Base-by-base conservation (phyloP, 1,139 yeast genomes). In the Taphrina confusa region DNA sequence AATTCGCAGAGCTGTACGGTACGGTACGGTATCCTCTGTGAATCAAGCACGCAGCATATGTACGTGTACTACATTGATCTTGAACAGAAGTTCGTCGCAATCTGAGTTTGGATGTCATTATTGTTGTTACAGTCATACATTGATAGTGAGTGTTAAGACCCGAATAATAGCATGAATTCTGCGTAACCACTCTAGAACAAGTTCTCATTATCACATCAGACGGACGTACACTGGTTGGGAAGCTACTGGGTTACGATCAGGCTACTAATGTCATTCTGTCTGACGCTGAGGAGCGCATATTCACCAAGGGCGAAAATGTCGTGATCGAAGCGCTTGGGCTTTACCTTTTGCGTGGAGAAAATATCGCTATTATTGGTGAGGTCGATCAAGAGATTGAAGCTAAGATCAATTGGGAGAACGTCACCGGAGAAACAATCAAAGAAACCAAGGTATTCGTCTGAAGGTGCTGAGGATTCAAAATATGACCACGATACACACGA, bases 251-350 rank as follows among this genome's bases (percentile, higher is more conserved):
- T 20, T 37, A 45, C 36, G 63, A 61, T 37, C 63, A 61, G 27
- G 54, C 63, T 31, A 61, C 63, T 22, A 61, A 61, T 31, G 39
- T 61, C 34, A 57, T 61, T 28, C 47, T 61, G 33, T 61, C 63
- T 11, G 57, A 57, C 9, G 44, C 61, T 20, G 46, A 44, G 27
- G 63, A 61, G 37, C 44, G 63, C 22, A 40, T 61, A 25, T 47
- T 61, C 34, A 23, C 36, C 1, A 36, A 36, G n/a, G 63, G 61
- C 20, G 63, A 61, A 30, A 42, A 59, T 11, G 61, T 61, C 12
- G 23, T 28, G 16, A 33, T 28, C 14, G 61, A 51, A 20, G 34
- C 51, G 5, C 47, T 61, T 14, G 63, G 63, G 8, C 31, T 61
- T 22, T 61, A 61, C 39, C 37, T 61, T 9, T 23, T 61, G 3